phyloP scores from a whole-genome alignment of 495 filamentous ascomycete genomes.

The Annulohypoxylon nitens region DNA sequence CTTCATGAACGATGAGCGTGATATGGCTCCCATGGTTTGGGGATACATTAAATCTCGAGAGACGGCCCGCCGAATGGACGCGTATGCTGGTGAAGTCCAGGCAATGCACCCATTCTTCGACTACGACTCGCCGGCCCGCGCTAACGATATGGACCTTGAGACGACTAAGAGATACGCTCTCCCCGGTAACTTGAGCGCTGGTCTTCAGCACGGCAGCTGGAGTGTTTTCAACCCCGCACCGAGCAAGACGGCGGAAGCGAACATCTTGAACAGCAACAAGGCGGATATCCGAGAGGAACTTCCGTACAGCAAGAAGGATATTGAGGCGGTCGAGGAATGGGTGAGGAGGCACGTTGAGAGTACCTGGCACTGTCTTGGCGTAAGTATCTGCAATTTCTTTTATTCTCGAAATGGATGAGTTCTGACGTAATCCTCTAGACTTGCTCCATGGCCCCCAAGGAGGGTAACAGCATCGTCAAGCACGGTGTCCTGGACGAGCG shows the following conservation, averaged over 20 bases:
- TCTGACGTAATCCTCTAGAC: constrained; percentile 64
- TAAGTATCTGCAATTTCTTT: constrained; percentile 48
- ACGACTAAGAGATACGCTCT: constrained; percentile 82
- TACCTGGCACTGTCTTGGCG: constrained; percentile 78
- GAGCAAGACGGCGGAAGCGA: constrained; percentile 61
- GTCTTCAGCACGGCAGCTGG: constrained; percentile 71
- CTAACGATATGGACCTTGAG: constrained; percentile 78
- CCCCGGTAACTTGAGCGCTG: constrained; percentile 77
- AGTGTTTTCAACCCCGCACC: constrained; percentile 55
- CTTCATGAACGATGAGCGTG: constrained; percentile 87
- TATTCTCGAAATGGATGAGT: constrained; percentile 1
- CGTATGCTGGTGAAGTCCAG: constrained; percentile 83
- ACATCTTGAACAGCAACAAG: constrained; percentile 64
- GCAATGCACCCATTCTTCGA: constrained; percentile 75
- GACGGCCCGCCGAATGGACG: constrained; percentile 81
- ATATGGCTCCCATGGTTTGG: constrained; percentile 89
- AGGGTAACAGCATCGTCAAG: constrained; percentile 83
- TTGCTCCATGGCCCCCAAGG: constrained; percentile 83
- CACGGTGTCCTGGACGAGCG: constrained; percentile 85
- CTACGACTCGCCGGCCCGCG: constrained; percentile 74
- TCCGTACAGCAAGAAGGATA: constrained; percentile 75
- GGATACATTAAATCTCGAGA: constrained; percentile 89
- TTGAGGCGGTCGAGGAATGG: constrained; percentile 81
- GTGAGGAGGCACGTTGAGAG: constrained; percentile 81
- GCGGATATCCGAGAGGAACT: constrained; percentile 71